Base-by-base conservation (phyloP, 2,329 filamentous ascomycete species). In the Aureobasidium sp. region DNA sequence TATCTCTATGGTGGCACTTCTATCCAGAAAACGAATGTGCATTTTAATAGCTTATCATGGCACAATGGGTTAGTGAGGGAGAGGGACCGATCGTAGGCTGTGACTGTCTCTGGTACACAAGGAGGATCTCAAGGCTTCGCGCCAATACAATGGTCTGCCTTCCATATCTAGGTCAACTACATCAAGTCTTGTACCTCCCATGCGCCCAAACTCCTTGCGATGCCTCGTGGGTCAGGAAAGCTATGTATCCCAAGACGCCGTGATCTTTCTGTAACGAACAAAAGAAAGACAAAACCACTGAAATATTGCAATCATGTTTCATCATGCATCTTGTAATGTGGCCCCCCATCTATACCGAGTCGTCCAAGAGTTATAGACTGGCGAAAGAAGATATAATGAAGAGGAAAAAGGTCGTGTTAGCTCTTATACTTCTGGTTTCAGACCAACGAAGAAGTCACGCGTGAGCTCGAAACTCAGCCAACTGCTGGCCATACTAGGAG, bases 391-490 rank as follows among this genome's bases (percentile, higher is more conserved):
- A 44, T 24, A 40, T 15, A 17, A 49, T 22, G 49, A 31, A 49
- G 29, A 50, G 39, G 40, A 47, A 14, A 22, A 31, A 24, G 19
- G 33, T 17, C n/a, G 9, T 48, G 29, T 42, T 8, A n/a, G 24
- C 11, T 22, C 17, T 50, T 33, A 60, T 40, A 60, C 57, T 42
- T 60, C 57, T 37, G 61, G 61, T 27, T 48, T 50, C 14, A 63
- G 72, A 22, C 77, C 78, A 62, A 95, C 79, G 44, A 97, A 77
- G 71, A 95, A 88, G 75, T 99, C 94, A 66, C 94, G 84, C 9
- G 90, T 93, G 72, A 97, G 79, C 77, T 99, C 94, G 72, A 96
- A 99, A 75, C 92, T 97, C 64, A 97, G 83, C 93, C 94, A 99
- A 75, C 90, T 97, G 68, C 91, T 95, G 17, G 94, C 94, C 93